phyloP scores from a whole-genome alignment of 2,329 filamentous ascomycete genomes.

The Sporothrix brunneoviolacea region DNA sequence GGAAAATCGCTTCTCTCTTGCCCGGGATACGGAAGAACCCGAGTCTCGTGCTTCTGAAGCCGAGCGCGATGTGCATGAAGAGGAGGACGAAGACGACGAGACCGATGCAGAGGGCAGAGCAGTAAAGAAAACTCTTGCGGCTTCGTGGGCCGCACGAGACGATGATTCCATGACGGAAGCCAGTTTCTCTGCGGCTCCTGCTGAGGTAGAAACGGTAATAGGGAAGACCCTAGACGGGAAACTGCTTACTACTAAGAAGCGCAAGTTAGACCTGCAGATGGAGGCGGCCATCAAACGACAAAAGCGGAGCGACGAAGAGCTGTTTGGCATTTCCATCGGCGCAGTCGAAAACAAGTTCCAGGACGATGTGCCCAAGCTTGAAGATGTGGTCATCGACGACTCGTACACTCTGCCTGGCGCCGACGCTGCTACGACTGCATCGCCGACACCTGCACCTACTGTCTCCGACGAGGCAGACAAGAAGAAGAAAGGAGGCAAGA shows the following conservation, averaged over 20 bases:
- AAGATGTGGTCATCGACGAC: not conserved
- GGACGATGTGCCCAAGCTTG: conserved; percentile 33
- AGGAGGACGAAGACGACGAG: conserved; percentile 40
- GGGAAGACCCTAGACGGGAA: conserved; percentile 18
- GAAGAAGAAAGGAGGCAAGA: conserved; percentile 57
- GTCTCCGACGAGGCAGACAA: conserved; percentile 26
- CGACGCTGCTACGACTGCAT: conserved; percentile 43
- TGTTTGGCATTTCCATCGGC: conserved; percentile 59
- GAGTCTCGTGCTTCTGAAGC: conserved; percentile 47
- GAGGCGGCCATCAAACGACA: conserved; percentile 68
- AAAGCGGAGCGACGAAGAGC: conserved; percentile 72
- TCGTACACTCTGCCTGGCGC: conserved; percentile 23
- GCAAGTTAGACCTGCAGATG: conserved; percentile 65
- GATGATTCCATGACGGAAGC: conserved; percentile 66
- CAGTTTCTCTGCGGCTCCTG: conserved; percentile 46
- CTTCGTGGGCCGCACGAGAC: conserved; percentile 42
- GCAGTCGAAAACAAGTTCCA: conserved; percentile 45
- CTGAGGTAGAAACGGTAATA: not conserved
- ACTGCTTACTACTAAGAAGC: conserved; percentile 49
- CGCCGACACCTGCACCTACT: conserved; percentile 39
- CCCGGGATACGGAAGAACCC: conserved; percentile 74
- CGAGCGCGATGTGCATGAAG: conserved; percentile 7
- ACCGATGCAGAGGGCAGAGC: conserved; percentile 61
- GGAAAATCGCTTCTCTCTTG: conserved; percentile 51
- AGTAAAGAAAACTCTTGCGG: conserved; percentile 49